A percentile compares a stretch with the other conserved stretches of the same genome.
phyloP scores from a whole-genome alignment of 2,329 filamentous ascomycete genomes.

The Paramyrothecium roridum region DNA sequence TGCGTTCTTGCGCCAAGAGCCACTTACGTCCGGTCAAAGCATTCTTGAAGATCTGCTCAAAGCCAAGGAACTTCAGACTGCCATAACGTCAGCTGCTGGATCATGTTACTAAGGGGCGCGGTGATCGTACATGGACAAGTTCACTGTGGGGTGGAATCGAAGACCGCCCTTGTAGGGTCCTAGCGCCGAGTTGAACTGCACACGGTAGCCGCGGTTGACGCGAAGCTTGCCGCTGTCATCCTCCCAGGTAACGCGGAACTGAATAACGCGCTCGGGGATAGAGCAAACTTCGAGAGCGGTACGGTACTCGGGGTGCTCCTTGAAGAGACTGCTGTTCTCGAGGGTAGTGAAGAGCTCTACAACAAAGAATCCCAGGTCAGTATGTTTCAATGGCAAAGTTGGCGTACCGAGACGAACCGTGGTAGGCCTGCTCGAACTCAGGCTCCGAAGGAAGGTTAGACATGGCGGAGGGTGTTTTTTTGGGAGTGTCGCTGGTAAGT shows the following conservation, averaged over 20 bases:
- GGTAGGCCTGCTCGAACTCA: conserved; percentile 98
- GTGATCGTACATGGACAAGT: conserved; percentile 56
- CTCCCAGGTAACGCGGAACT: conserved; percentile 98
- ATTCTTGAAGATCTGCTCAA: conserved; percentile 99
- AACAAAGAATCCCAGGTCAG: conserved; percentile 1
- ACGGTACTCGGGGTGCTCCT: conserved; percentile 92
- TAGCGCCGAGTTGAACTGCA: conserved; percentile 97
- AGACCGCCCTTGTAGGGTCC: conserved; percentile 98
- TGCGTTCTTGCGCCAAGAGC: background rate
- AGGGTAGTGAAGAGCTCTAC: conserved; percentile 91
- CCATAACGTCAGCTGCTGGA: conserved; percentile 33
- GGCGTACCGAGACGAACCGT: conserved; percentile 56
- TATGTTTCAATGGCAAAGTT: conserved; percentile 4
- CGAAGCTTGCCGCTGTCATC: conserved; percentile 86
- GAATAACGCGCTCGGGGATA: conserved; percentile 91
- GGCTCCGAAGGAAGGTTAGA: conserved; percentile 84
- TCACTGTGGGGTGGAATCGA: conserved; percentile 88
- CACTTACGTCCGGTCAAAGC: conserved; percentile 85
- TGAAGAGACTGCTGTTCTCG: conserved; percentile 88
- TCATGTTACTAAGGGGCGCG: background rate
- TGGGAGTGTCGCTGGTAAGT: background rate
- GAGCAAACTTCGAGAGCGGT: conserved; percentile 84
- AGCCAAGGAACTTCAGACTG: conserved; percentile 91
- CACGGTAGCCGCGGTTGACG: conserved; percentile 92
- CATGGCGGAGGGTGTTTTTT: conserved; percentile 48